These are phyloP conservation scores for Edaphochlamys debaryana DNA, from an alignment of 139 green algal species.

Conservation along the genomic window DNA sequence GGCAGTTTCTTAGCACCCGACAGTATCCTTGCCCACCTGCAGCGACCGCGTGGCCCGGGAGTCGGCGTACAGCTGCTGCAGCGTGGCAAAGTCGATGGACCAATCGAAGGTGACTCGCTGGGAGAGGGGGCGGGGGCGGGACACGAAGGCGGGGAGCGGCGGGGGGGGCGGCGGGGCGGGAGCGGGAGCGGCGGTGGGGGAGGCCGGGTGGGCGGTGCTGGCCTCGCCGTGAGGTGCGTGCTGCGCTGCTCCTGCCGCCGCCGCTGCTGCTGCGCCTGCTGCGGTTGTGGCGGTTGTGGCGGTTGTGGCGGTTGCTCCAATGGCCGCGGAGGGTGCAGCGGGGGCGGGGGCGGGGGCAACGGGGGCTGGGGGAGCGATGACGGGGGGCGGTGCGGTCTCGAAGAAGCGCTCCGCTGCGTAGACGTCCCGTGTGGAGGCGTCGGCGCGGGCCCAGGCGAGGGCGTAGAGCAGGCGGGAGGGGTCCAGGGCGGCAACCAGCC, in stretches of 20 bases:
- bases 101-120: slow-evolving; percentile 38
- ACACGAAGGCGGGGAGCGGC: background rate
- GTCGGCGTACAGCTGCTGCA: slow-evolving; percentile 40
- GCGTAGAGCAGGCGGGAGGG: slow-evolving; percentile 20
- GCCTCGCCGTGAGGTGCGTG: background rate
- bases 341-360: too few relatives aligned
- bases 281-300: background rate
- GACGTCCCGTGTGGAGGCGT: slow-evolving; percentile 28
- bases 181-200: too few relatives aligned
- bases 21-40: too few relatives aligned
- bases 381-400: background rate
- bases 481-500: slow-evolving; percentile 7
- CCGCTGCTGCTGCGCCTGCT: background rate
- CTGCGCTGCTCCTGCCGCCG: background rate
- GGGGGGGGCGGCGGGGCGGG: too few relatives aligned
- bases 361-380: too few relatives aligned
- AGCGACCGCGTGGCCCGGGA: slow-evolving; percentile 21
- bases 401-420: slow-evolving; percentile 33
- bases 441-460: slow-evolving; percentile 20
- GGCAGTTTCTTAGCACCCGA: too few relatives aligned
- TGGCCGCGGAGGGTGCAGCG: too few relatives aligned
- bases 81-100: slow-evolving; percentile 39
- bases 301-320: background rate
- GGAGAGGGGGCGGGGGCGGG: slow-evolving; percentile 3
- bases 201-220: too few relatives aligned